A percentile compares a stretch with the other conserved stretches of the same genome.
Evolutionary conservation across 768 basidiomycete genomes (phyloP).

Genomic region (Leucosporidium scottii): DNA sequence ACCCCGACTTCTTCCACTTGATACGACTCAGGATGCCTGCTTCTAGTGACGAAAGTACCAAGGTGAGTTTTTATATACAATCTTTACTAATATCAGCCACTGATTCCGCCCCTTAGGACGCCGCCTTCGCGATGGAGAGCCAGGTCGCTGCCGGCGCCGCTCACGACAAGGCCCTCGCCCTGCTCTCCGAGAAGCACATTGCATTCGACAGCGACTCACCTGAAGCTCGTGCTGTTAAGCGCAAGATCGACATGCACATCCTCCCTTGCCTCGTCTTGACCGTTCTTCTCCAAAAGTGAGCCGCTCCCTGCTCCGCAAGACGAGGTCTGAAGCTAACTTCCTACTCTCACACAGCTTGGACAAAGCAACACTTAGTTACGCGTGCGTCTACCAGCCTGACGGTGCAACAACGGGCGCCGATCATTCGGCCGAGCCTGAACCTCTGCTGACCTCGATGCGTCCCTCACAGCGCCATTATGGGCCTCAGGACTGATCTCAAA

Average conservation of each 20-base stretch:
- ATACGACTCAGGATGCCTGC: not conserved
- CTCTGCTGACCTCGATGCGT: too few species aligned
- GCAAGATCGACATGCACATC: slow-evolving; percentile 28
- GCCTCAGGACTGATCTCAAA: slow-evolving; percentile 10
- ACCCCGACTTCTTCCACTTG: too few species aligned
- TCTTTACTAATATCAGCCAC: too few species aligned
- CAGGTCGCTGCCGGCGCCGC: too few species aligned
- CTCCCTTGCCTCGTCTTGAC: slow-evolving; percentile 17
- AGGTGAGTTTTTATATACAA: not conserved
- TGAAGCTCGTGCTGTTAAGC: slow-evolving; percentile 17
- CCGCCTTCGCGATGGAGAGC: not conserved
- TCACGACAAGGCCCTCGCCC: slow-evolving; percentile 20
- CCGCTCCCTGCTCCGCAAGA: not conserved
- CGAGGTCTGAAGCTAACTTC: not conserved
- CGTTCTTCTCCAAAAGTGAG: slow-evolving; percentile 17
- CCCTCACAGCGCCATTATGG: slow-evolving; percentile 2
- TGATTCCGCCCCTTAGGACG: too few species aligned
- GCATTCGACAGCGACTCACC: slow-evolving; percentile 18
- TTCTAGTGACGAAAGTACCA: not conserved
- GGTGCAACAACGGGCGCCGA: too few species aligned
- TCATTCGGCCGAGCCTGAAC: too few species aligned
- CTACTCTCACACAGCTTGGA: slow-evolving; percentile 1
- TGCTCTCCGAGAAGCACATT: slow-evolving; percentile 9
- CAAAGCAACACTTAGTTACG: slow-evolving; percentile 13
- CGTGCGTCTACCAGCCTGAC: too few species aligned